Conservation (phyloP, 1,284 basidiomycete species). For the Ceraceosorus bombacis region DNA sequence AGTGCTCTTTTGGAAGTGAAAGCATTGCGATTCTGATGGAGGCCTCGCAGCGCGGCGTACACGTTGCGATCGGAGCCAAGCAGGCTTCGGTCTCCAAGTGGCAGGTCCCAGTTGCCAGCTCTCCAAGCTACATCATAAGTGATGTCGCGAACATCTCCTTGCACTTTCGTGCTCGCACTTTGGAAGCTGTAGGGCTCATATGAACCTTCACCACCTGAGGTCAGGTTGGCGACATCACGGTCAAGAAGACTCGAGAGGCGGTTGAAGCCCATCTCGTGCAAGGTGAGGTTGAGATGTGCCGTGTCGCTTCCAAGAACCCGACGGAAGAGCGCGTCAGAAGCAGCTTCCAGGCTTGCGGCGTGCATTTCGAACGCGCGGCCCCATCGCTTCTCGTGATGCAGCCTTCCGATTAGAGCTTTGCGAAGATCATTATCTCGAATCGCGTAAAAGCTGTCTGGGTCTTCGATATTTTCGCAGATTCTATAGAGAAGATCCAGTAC, state of each 20-base stretch:
- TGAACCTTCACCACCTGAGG: too few relatives aligned
- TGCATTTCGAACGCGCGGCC: conserved; percentile 81
- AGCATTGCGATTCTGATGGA: conserved; percentile 53
- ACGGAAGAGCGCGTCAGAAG: background rate
- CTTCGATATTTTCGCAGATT: conserved; percentile 88
- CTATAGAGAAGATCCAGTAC: conserved; percentile 58
- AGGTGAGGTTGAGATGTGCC: conserved; percentile 23
- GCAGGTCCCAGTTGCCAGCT: conserved; percentile 75
- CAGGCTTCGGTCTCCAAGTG: conserved; percentile 10
- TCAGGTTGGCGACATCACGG: too few relatives aligned
- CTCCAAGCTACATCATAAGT: conserved; percentile 78
- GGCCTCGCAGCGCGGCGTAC: conserved; percentile 65
- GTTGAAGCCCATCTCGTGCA: conserved; percentile 82
- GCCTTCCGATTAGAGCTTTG: conserved; percentile 69
- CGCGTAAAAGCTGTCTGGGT: conserved; percentile 95
- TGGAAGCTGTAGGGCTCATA: too few relatives aligned
- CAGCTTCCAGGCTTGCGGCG: conserved; percentile 65
- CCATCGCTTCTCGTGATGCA: conserved; percentile 88
- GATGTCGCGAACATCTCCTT: conserved; percentile 48
- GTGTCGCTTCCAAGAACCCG: background rate
- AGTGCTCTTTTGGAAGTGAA: conserved; percentile 15
- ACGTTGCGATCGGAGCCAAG: conserved; percentile 52
- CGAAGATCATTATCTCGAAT: conserved; percentile 69
- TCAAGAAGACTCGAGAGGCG: conserved; percentile 59
- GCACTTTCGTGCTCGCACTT: too few relatives aligned